Evolutionary conservation across 306 rosid species (phyloP).

Genomic region (Quercus bicolor): DNA sequence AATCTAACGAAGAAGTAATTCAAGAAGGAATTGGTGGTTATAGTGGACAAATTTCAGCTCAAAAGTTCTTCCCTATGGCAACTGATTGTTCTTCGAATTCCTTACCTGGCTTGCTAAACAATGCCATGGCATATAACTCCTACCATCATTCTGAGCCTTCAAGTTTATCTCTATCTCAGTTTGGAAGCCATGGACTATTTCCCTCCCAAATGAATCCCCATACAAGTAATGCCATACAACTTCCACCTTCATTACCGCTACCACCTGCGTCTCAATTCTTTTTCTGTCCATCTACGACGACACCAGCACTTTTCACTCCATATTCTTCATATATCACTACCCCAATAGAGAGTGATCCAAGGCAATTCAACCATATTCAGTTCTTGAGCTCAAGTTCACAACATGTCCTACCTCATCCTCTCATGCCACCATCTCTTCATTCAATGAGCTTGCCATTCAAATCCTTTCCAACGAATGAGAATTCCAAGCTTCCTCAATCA

Average conservation of each 20-base stretch:
- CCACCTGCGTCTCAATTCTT: conserved; percentile 40
- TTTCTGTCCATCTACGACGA: conserved; percentile 38
- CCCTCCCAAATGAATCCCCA: conserved; percentile 39
- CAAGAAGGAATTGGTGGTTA: conserved; percentile 17
- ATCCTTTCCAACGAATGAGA: conserved; percentile 31
- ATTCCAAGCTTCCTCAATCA: conserved; percentile 42
- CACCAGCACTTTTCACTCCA: conserved; percentile 41
- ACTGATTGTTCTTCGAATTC: conserved; percentile 25
- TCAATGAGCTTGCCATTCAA: conserved; percentile 34
- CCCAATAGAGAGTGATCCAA: conserved; percentile 39
- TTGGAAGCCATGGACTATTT: conserved; percentile 54
- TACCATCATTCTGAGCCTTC: conserved; percentile 43
- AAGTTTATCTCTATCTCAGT: conserved; percentile 55
- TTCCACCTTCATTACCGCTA: conserved; percentile 30
- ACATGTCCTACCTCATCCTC: conserved; percentile 29
- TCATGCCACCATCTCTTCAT: conserved; percentile 48
- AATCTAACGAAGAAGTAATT: conserved; percentile 22
- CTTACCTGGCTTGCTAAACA: conserved; percentile 42
- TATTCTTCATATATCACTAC: conserved; percentile 44
- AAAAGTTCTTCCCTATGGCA: conserved; percentile 46
- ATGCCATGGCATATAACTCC: conserved; percentile 34
- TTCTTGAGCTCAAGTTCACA: conserved; percentile 48
- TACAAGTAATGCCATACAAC: conserved; percentile 16
- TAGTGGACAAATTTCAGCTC: conserved; percentile 35
- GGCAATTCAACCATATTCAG: conserved; percentile 43